phyloP scores from a whole-genome alignment of 352 stramenopile genomes.

The Stramenopiles sp. region DNA sequence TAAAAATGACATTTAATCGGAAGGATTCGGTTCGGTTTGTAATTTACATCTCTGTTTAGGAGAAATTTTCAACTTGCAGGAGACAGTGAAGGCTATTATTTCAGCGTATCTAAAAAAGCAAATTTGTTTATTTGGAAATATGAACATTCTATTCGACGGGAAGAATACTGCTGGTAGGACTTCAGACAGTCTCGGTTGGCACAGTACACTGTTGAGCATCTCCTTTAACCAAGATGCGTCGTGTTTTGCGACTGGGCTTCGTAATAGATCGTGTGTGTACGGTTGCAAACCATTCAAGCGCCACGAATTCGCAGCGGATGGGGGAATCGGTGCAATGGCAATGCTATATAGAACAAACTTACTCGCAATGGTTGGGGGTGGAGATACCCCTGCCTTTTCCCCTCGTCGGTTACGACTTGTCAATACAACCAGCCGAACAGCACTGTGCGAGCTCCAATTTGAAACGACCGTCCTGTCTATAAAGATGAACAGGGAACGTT shows the following conservation, averaged over 20 bases:
- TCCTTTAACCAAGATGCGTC: background rate
- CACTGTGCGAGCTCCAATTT: background rate
- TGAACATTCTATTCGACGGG: too few species aligned
- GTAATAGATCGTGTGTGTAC: background rate
- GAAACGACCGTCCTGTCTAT: background rate
- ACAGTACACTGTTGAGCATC: background rate
- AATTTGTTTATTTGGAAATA: too few species aligned
- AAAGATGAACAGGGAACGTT: conserved; percentile 8
- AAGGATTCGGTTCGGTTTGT: too few species aligned
- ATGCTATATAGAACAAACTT: conserved; percentile 4
- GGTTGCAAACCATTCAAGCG: background rate
- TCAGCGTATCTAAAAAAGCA: too few species aligned
- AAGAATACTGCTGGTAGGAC: too few species aligned
- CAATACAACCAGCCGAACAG: background rate
- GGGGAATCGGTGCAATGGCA: background rate
- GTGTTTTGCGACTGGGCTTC: background rate
- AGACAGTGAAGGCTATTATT: too few species aligned
- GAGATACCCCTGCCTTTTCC: background rate
- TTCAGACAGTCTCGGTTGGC: too few species aligned
- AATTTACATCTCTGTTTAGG: too few species aligned
- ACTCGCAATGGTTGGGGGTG: background rate
- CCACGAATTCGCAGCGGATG: background rate
- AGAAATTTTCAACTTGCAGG: too few species aligned
- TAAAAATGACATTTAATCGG: too few species aligned
- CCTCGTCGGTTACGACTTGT: background rate